These are phyloP conservation scores for Coemansia sp. DNA, from an alignment of 192 early-diverging fungal genomes.

Conservation along the genomic window DNA sequence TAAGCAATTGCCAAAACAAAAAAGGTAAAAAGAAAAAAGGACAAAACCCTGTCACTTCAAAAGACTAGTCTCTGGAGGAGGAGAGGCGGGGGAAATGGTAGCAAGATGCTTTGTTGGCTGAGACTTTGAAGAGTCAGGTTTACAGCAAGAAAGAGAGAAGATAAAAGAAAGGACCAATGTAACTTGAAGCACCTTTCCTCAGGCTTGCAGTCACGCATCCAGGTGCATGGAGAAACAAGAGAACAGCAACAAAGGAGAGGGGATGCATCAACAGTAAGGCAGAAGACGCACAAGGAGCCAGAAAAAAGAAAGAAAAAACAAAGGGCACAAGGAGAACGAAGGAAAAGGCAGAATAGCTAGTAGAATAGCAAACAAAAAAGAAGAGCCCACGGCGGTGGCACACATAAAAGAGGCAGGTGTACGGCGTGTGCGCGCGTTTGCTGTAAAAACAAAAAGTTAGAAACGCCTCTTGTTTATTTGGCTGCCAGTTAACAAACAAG, in stretches of 20 bases:
- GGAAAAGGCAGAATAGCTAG: constrained; percentile 6
- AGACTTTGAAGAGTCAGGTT: background rate
- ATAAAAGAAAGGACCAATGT: constrained; percentile 4
- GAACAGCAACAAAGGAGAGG: background rate
- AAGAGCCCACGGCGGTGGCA: too few species aligned
- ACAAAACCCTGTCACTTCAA: background rate
- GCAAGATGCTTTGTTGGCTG: background rate
- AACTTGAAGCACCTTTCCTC: constrained; percentile 2
- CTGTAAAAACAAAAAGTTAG: background rate
- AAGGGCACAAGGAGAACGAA: background rate
- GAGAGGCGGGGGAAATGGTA: background rate
- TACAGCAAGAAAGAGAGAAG: background rate
- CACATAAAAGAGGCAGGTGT: background rate
- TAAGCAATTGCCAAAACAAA: too few species aligned
- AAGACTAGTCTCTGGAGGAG: too few species aligned
- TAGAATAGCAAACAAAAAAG: constrained; percentile 1
- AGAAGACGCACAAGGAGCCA: background rate
- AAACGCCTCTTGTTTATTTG: constrained; percentile 18
- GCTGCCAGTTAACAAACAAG: background rate
- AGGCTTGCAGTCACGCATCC: constrained; percentile 12
- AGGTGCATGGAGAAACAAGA: constrained; percentile 16
- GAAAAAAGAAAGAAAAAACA: background rate
- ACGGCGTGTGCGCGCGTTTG: background rate
- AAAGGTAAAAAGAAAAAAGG: background rate
- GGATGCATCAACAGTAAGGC: background rate